These are phyloP conservation scores for Aspergillus mulundensis DNA, from an alignment of 495 filamentous ascomycete genomes.

Conservation along the genomic window DNA sequence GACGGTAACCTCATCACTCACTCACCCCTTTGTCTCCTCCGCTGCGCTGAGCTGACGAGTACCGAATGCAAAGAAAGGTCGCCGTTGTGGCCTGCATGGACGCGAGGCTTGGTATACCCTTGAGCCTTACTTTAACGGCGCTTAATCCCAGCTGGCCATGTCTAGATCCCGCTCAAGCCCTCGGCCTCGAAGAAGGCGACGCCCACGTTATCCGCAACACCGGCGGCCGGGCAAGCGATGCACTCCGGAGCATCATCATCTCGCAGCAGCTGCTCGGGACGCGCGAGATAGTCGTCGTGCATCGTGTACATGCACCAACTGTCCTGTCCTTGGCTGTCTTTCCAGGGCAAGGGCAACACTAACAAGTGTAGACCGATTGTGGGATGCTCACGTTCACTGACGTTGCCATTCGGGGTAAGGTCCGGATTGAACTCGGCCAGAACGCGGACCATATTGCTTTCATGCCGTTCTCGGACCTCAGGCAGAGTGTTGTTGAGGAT, in stretches of 20 bases:
- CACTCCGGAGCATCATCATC: constrained; percentile 70
- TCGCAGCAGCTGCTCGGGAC: constrained; percentile 82
- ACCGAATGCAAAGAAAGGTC: constrained; percentile 21
- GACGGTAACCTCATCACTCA: constrained; percentile 41
- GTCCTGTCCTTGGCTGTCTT: background rate
- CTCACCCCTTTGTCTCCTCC: no score
- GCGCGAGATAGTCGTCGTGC: constrained; percentile 68
- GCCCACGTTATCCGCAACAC: constrained; percentile 81
- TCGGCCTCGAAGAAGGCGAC: constrained; percentile 70
- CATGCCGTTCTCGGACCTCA: constrained; percentile 60
- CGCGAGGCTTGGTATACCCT: constrained; percentile 55
- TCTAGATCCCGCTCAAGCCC: constrained; percentile 59
- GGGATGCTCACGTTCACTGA: constrained; percentile 81
- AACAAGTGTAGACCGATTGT: constrained; percentile 50
- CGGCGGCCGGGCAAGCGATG: constrained; percentile 64
- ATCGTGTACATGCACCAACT: constrained; percentile 47
- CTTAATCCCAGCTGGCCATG: background rate
- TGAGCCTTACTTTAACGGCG: background rate
- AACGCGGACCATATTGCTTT: constrained; percentile 52
- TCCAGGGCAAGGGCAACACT: background rate
- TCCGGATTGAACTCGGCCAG: constrained; percentile 38
- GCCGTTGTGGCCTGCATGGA: constrained; percentile 76
- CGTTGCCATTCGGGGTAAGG: constrained; percentile 51
- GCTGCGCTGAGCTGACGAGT: background rate
- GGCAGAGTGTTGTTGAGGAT: constrained; percentile 62